A percentile compares a stretch with the other conserved stretches of the same genome.
Conservation (phyloP, 2,329 filamentous ascomycete species). For the Penicillium italicum region DNA sequence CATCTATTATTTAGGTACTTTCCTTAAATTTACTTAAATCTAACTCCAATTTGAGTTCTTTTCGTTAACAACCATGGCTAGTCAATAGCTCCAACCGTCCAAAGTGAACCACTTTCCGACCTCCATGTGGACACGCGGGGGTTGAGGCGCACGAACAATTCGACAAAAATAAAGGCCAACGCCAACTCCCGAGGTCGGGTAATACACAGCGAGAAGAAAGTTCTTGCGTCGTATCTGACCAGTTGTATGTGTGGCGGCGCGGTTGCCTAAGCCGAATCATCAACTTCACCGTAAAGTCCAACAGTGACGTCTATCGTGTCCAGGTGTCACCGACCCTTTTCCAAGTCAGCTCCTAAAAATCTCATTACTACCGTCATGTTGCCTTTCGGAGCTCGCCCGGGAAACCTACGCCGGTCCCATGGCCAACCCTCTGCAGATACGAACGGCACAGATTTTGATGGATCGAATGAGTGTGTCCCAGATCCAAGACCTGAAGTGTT, state of each 20-base stretch:
- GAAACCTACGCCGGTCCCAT: neutral
- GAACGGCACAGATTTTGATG: neutral
- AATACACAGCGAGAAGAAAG: neutral
- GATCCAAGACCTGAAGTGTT: slow-evolving; percentile 9
- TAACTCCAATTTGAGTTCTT: neutral
- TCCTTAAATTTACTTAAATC: neutral
- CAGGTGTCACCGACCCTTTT: neutral
- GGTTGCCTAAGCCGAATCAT: neutral
- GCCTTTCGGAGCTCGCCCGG: slow-evolving; percentile 1
- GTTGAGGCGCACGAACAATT: neutral
- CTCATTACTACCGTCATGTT: neutral
- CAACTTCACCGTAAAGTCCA: neutral
- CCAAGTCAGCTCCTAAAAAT: neutral
- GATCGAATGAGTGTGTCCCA: neutral
- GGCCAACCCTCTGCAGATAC: neutral
- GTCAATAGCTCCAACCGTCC: neutral
- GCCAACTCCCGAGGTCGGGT: neutral
- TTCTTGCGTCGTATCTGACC: neutral
- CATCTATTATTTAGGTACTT: neutral
- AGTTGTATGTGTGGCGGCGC: neutral
- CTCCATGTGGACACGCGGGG: neutral
- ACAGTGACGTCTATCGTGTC: neutral
- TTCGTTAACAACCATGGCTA: too few species aligned
- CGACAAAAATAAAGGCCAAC: neutral
- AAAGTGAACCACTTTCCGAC: neutral